phyloP scores from a whole-genome alignment of 1,284 basidiomycete genomes.

The Ceratobasidium sp. region DNA sequence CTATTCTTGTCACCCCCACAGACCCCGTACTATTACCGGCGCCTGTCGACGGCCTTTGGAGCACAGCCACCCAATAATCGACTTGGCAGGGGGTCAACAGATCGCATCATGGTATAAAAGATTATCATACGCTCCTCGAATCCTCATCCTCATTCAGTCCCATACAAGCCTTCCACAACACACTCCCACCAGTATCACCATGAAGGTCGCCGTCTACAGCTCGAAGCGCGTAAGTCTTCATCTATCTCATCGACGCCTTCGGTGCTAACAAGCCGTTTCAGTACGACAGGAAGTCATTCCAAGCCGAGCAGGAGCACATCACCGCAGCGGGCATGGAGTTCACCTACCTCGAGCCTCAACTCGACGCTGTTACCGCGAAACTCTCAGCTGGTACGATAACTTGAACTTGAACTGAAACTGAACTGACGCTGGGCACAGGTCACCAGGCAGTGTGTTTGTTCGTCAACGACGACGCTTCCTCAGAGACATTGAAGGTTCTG shows the following conservation, averaged over 20 bases:
- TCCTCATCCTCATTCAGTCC: too few species aligned
- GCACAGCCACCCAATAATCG: too few species aligned
- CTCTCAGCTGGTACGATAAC: slow-evolving; percentile 43
- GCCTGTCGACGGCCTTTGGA: too few species aligned
- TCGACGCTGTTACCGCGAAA: slow-evolving; percentile 48
- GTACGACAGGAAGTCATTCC: slow-evolving; percentile 50
- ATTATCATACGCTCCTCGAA: too few species aligned
- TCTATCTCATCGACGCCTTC: background rate
- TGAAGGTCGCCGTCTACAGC: slow-evolving; percentile 50
- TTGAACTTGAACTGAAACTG: background rate
- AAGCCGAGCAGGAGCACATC: slow-evolving; percentile 42
- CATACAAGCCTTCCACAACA: too few species aligned
- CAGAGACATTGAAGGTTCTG: slow-evolving; percentile 49
- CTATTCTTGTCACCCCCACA: too few species aligned
- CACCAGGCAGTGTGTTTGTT: slow-evolving; percentile 53
- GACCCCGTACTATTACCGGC: too few species aligned
- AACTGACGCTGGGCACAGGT: slow-evolving; percentile 7
- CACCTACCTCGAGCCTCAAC: slow-evolving; percentile 49
- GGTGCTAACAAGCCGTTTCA: slow-evolving; percentile 10
- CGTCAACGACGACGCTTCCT: slow-evolving; percentile 52
- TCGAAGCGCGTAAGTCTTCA: slow-evolving; percentile 44
- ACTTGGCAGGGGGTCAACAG: too few species aligned
- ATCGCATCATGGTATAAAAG: too few species aligned
- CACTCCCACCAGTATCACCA: slow-evolving; percentile 1
- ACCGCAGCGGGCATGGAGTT: slow-evolving; percentile 46